Percentiles rank a stretch among this genome's conserved stretches.
These are phyloP conservation scores for Plenodomus lindquistii DNA, from an alignment of 2,329 filamentous ascomycete genomes.

Conservation along the genomic window DNA sequence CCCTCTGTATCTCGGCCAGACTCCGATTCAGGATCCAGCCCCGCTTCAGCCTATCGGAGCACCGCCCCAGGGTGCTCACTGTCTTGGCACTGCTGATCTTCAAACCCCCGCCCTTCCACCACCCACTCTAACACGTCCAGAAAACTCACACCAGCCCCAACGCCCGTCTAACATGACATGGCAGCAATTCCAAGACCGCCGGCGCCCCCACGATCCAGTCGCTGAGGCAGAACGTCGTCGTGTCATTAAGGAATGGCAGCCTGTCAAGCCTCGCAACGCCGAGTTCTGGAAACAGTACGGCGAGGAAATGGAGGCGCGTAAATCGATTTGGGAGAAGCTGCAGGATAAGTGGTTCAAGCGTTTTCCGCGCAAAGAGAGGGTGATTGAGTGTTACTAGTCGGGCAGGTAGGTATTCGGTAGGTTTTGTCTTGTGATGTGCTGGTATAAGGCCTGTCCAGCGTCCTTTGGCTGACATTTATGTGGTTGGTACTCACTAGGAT, in stretches of 20 bases:
- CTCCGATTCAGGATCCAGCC: neutral
- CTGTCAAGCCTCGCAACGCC: neutral
- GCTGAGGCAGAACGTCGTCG: neutral
- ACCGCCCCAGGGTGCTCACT: no score
- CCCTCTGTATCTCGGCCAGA: neutral
- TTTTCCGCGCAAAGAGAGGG: neutral
- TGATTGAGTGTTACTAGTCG: neutral
- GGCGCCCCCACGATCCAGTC: neutral
- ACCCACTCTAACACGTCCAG: slow-evolving; percentile 1
- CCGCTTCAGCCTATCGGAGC: neutral
- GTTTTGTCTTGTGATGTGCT: no score
- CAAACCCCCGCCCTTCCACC: neutral
- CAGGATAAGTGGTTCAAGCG: neutral
- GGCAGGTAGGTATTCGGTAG: neutral
- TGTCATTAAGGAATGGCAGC: neutral
- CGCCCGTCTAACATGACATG: neutral
- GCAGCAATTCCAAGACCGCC: slow-evolving; percentile 2
- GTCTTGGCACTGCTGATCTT: neutral
- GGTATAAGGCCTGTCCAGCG: no score
- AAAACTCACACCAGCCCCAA: neutral
- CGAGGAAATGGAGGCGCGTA: slow-evolving; percentile 6
- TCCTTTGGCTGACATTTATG: no score
- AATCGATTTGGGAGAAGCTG: slow-evolving; percentile 4
- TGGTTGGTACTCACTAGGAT: no score
- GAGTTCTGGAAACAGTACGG: slow-evolving; percentile 4